phyloP scores from a whole-genome alignment of 495 filamentous ascomycete genomes.

The Patellaria atrata region DNA sequence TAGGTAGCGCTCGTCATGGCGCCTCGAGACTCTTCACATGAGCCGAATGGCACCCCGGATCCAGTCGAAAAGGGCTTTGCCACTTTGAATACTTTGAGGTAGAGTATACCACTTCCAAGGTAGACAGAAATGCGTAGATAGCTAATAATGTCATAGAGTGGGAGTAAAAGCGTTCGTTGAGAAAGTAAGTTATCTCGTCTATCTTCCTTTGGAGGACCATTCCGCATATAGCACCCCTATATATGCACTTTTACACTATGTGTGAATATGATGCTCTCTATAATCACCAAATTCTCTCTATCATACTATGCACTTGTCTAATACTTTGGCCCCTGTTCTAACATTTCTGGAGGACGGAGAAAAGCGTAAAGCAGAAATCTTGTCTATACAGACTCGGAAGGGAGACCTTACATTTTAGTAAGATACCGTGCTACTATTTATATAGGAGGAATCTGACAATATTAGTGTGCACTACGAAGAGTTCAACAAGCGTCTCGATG shows the following conservation, averaged over 20 bases:
- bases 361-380: conserved; percentile 77
- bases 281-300: conserved; percentile 1
- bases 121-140: not conserved
- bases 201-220: not conserved
- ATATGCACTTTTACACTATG: not conserved
- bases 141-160: conserved; percentile 34
- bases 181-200: conserved; percentile 36
- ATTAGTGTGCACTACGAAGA: conserved; percentile 99
- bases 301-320: conserved; percentile 3
- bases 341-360: conserved; percentile 51
- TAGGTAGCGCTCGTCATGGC: conserved; percentile 12
- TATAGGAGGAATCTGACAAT: no score
- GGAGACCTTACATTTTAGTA: conserved; percentile 76
- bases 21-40: conserved; percentile 25
- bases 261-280: not conserved
- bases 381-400: conserved; percentile 74
- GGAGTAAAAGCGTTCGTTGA: conserved; percentile 60
- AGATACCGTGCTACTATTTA: conserved; percentile 37
- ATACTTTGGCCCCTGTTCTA: conserved; percentile 15
- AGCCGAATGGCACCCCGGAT: conserved; percentile 41
- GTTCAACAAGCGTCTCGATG: conserved; percentile 97
- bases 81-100: conserved; percentile 64
- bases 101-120: conserved; percentile 20
- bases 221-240: not conserved
- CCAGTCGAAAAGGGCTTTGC: conserved; percentile 64